Conservation (phyloP, 306 rosid species). For the Ochetophila trinervis region DNA sequence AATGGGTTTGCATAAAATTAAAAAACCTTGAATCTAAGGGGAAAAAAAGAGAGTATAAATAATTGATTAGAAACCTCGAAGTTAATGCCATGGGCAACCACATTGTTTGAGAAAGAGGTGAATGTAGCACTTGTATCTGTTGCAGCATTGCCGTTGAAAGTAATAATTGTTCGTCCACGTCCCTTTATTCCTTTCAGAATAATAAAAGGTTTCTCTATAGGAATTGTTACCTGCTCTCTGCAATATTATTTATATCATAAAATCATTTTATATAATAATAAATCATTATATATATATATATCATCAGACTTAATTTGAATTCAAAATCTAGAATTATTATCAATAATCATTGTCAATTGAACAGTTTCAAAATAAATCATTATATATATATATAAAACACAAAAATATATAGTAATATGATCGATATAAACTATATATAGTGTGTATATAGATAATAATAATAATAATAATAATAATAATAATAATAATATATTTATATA, state of each 20-base stretch:
- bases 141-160: conserved; percentile 21
- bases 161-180: conserved; percentile 12
- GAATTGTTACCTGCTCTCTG: conserved; percentile 40
- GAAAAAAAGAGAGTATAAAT: no score
- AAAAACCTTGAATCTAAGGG: neutral
- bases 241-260: neutral
- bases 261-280: no score
- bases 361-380: no score
- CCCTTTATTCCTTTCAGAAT: conserved; percentile 30
- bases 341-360: no score
- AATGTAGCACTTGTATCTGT: conserved; percentile 43
- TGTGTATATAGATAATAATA: no score
- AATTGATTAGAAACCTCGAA: conserved; percentile 27
- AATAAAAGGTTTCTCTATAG: conserved; percentile 23
- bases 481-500: neutral
- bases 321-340: no score
- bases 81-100: conserved; percentile 31
- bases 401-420: no score
- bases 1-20: neutral
- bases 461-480: no score
- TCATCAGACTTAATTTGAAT: no score
- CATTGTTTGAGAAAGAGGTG: conserved; percentile 22
- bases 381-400: no score
- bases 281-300: no score
- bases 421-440: no score